A percentile compares a stretch with the other conserved stretches of the same genome.
Evolutionary conservation across 116 monocot species (phyloP).

Genomic region (Papilionanthe hybrid): DNA sequence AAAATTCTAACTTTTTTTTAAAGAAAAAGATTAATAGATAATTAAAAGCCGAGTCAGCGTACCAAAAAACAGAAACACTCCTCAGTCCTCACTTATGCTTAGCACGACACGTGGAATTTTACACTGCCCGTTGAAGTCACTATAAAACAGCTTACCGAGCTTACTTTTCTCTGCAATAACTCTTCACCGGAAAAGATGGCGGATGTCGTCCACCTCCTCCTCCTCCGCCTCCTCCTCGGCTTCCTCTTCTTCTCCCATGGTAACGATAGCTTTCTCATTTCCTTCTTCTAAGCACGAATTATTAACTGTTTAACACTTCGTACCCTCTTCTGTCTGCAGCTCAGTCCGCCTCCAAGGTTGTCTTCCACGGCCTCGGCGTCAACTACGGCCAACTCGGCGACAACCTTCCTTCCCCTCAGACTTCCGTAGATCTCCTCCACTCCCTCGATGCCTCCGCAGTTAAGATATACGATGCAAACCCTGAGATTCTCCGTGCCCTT

Average conservation of each 20-base stretch:
- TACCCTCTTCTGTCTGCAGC: background rate
- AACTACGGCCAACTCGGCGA: constrained; percentile 87
- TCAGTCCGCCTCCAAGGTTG: background rate
- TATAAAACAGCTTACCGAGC: no score
- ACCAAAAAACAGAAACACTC: no score
- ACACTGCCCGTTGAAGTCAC: no score
- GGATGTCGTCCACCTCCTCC: constrained; percentile 3
- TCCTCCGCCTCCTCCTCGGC: constrained; percentile 17
- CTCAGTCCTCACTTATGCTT: no score
- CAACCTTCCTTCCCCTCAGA: constrained; percentile 62
- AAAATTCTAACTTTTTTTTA: no score
- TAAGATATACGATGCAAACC: constrained; percentile 87
- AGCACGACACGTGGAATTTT: no score
- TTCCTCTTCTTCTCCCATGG: background rate
- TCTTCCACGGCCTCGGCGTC: constrained; percentile 39
- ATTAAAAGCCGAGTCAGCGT: no score
- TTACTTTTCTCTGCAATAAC: no score
- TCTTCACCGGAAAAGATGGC: background rate
- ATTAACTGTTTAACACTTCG: no score
- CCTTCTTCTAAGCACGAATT: background rate
- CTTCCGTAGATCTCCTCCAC: constrained; percentile 41
- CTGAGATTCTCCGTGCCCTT: constrained; percentile 58
- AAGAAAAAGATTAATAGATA: no score
- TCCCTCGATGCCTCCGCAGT: constrained; percentile 53
- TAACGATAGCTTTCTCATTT: background rate